Percentiles rank a stretch among this genome's conserved stretches.
phyloP scores from a whole-genome alignment of 805 yeast genomes.

The Wickerhamiella kazuoi region DNA sequence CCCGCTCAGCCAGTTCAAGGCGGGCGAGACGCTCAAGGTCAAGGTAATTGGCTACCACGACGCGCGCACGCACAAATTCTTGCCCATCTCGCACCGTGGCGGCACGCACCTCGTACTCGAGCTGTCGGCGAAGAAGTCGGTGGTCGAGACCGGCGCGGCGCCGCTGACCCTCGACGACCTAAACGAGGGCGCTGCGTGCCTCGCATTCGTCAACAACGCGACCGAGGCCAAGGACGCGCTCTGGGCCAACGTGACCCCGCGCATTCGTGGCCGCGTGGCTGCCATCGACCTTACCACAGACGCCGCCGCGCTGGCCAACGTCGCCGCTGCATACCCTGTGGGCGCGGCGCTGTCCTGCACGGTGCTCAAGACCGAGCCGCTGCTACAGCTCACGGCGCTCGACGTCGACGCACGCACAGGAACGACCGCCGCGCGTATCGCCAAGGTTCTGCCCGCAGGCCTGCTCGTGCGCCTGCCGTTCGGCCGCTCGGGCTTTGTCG shows the following conservation, averaged over 20 bases:
- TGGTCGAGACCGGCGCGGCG: slow-evolving; percentile 16
- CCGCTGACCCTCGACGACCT: slow-evolving; percentile 24
- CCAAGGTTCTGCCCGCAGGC: slow-evolving; percentile 38
- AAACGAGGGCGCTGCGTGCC: slow-evolving; percentile 31
- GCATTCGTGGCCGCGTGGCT: slow-evolving; percentile 47
- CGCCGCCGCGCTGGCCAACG: slow-evolving; percentile 29
- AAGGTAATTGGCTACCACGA: slow-evolving; percentile 66
- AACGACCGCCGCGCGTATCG: slow-evolving; percentile 42
- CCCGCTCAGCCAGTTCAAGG: slow-evolving; percentile 43
- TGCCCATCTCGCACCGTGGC: slow-evolving; percentile 44
- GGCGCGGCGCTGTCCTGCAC: slow-evolving; percentile 51
- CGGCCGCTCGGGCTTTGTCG: slow-evolving; percentile 43
- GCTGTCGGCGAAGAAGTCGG: slow-evolving; percentile 36
- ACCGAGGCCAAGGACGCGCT: slow-evolving; percentile 32
- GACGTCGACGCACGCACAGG: slow-evolving; percentile 38
- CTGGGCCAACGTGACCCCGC: slow-evolving; percentile 56
- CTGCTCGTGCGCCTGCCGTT: slow-evolving; percentile 57
- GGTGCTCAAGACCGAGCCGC: slow-evolving; percentile 34
- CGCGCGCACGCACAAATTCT: slow-evolving; percentile 44
- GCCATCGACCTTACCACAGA: slow-evolving; percentile 40
- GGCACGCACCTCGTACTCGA: slow-evolving; percentile 45
- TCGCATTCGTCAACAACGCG: slow-evolving; percentile 50
- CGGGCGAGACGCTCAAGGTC: slow-evolving; percentile 41
- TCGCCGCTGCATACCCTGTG: slow-evolving; percentile 44
- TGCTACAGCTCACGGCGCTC: slow-evolving; percentile 8